Base-by-base conservation (phyloP, 1,284 basidiomycete species). In the Ceratobasidium sp. region DNA sequence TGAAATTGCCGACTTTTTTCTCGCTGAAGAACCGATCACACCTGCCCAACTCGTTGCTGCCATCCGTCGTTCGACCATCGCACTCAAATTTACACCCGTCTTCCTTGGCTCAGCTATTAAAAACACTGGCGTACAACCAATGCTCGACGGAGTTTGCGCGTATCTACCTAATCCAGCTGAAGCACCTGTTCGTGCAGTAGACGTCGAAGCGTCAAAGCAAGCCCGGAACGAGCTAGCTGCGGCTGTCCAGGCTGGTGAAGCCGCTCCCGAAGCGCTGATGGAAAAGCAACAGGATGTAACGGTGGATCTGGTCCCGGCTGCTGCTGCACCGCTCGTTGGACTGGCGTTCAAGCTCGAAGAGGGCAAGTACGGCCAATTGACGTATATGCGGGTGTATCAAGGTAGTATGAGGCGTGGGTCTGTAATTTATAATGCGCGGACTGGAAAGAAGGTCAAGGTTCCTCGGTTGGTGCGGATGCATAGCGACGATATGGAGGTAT, bases 291-390 rank as follows among this genome's bases (percentile, higher is more conserved):
- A 75, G n/a, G 72, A 75, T 55, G 44, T 75, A 13, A 44, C 61
- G 26, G 72, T 75, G 10, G 90, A 92, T 0, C 90, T 98, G 39
- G 88, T 89, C 12, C 95, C 97, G 33, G 95, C 95, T 23, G 89
- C 92, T 0, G 89, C 92, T 23, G 97, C 96, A 0, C 95, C 97
- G 0, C 89, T 99, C 56, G 95, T 99, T 80, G 97, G 95, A 26
- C 88, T 99, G 63, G 98, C 98, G 10, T 99, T 99, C 91, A 99
- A 99, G 88, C 90, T 99, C 63, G 98, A 99, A 85, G 98, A 99
- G 87, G 97, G 97, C 33, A 90, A 95, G 40, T 99, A 95, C 84
- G 98, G 98, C 18, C 98, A 99, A 86, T 88, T 99, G 83, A 99
- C 98, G 0, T 99, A 99, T 86, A 97, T 99, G 91, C 90, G 98